Conservation (phyloP, 2,329 filamentous ascomycete genomes). For the Falciphora oryzae region DNA sequence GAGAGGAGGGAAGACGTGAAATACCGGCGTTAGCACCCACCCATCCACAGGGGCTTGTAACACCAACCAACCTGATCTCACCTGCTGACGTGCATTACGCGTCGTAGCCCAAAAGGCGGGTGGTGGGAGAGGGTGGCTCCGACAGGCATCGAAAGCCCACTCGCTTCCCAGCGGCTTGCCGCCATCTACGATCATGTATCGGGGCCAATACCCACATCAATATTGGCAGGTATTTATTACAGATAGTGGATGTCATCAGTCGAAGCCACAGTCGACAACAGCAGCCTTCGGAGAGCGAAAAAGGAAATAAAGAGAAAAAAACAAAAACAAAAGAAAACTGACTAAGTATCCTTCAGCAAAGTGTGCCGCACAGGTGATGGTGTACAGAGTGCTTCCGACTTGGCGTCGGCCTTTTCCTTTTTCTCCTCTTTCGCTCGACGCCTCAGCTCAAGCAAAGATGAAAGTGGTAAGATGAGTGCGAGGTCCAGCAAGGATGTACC, state of each 20-base stretch:
- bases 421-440: not conserved
- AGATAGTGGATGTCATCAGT: no score
- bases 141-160: not conserved
- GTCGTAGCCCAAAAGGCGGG: not conserved
- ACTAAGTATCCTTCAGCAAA: not conserved
- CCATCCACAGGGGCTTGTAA: constrained; percentile 1
- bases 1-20: not conserved
- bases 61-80: not conserved
- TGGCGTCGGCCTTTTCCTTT: constrained; percentile 1
- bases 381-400: not conserved
- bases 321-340: not conserved
- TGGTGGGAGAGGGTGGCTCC: not conserved
- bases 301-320: not conserved
- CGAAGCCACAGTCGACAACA: no score
- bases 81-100: constrained; percentile 1
- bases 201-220: not conserved
- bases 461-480: not conserved
- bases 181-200: not conserved
- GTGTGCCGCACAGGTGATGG: not conserved
- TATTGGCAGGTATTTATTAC: not conserved
- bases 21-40: not conserved
- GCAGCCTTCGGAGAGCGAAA: no score
- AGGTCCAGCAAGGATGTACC: not conserved
- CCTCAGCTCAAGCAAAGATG: not conserved
- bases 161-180: not conserved